Conservation (phyloP, 352 stramenopile species). For the Phytophthora ramorum region DNA sequence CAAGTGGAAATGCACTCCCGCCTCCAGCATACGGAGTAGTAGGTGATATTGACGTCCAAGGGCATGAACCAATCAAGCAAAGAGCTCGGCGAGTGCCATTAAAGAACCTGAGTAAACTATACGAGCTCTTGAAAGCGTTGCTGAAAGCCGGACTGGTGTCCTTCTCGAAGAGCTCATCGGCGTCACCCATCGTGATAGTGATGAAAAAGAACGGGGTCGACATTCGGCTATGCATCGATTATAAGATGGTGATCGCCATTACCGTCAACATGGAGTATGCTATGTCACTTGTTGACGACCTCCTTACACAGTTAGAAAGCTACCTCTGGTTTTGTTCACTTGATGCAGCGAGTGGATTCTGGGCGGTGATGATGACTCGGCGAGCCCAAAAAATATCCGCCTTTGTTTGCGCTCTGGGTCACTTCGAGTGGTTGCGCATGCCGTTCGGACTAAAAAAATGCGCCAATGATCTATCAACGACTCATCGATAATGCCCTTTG, state of each 20-base stretch:
- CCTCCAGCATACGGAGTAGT: neutral
- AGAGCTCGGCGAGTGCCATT: neutral
- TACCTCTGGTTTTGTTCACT: slow-evolving; percentile 3
- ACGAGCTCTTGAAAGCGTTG: neutral
- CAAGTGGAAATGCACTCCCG: neutral
- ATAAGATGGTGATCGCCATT: slow-evolving; percentile 7
- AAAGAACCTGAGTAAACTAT: neutral
- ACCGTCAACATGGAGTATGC: neutral
- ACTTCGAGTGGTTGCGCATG: neutral
- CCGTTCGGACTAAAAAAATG: neutral
- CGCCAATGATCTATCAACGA: neutral
- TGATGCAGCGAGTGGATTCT: neutral
- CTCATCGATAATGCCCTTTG: neutral
- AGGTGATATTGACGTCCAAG: slow-evolving; percentile 2
- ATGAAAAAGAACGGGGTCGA: slow-evolving; percentile 4
- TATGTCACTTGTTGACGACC: neutral
- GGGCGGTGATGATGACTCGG: slow-evolving; percentile 6
- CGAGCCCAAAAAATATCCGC: neutral
- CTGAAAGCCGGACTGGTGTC: neutral
- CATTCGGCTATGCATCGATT: slow-evolving; percentile 1
- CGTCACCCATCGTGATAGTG: neutral
- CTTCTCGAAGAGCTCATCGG: neutral
- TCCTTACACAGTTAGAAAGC: neutral
- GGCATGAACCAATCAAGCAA: neutral
- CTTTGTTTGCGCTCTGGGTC: neutral